A percentile compares a stretch with the other conserved stretches of the same genome.
Evolutionary conservation across 2,329 filamentous ascomycete genomes (phyloP).

Genomic region (Apiospora malaysiana): DNA sequence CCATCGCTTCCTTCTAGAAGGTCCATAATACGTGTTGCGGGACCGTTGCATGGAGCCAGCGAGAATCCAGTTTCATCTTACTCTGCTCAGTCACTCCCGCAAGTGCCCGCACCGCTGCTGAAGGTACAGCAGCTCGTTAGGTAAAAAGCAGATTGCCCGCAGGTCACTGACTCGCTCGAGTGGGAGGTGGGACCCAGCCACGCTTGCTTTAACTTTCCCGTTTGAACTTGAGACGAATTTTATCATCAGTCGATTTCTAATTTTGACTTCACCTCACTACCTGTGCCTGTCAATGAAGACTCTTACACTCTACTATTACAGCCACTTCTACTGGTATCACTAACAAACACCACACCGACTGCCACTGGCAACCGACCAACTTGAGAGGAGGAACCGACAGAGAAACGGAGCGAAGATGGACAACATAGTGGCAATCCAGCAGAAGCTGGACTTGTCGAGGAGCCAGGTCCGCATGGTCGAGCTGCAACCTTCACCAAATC

Average conservation of each 20-base stretch:
- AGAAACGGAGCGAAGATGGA: neutral
- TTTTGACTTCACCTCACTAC: neutral
- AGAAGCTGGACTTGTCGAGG: slow-evolving; percentile 29
- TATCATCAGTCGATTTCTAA: neutral
- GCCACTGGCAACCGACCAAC: neutral
- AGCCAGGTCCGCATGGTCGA: slow-evolving; percentile 43
- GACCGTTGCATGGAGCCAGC: neutral
- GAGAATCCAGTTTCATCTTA: slow-evolving; percentile 5
- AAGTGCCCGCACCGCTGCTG: neutral
- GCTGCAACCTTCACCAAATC: slow-evolving; percentile 36
- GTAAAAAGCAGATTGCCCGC: slow-evolving; percentile 8
- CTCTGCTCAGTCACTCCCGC: neutral
- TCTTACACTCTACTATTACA: neutral
- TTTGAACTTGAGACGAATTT: neutral
- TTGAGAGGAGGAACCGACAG: neutral
- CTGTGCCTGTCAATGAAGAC: neutral
- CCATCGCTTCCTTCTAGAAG: neutral
- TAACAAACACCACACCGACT: neutral
- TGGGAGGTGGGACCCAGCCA: neutral
- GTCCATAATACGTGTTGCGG: neutral
- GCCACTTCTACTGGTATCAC: neutral
- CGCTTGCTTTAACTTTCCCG: neutral
- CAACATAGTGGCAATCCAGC: neutral
- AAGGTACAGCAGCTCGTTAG: neutral
- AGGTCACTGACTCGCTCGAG: neutral